Evolutionary conservation across 2,329 filamentous ascomycete genomes (phyloP).

Genomic region (Pseudogymnoascus sp.): DNA sequence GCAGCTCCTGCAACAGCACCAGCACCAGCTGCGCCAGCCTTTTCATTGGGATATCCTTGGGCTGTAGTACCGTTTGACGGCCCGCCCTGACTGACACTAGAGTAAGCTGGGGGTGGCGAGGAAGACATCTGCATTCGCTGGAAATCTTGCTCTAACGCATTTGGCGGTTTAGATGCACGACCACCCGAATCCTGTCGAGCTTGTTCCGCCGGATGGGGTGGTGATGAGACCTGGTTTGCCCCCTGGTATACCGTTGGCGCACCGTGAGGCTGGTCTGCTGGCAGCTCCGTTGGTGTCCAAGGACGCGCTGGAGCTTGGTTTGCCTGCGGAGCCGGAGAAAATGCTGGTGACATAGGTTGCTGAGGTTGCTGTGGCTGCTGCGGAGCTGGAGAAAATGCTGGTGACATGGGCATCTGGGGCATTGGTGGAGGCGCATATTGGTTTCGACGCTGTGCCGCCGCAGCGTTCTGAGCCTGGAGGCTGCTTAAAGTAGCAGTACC

Average conservation of each 20-base stretch:
- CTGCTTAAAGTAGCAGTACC: constrained; percentile 74
- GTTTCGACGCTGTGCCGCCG: constrained; percentile 70
- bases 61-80: constrained; percentile 34
- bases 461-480: constrained; percentile 64
- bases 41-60: constrained; percentile 67
- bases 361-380: constrained; percentile 30
- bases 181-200: constrained; percentile 22
- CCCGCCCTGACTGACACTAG: constrained; percentile 53
- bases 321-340: constrained; percentile 23
- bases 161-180: constrained; percentile 43
- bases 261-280: constrained; percentile 77
- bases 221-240: constrained; percentile 53
- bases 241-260: constrained; percentile 91
- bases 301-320: constrained; percentile 45
- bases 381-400: constrained; percentile 21
- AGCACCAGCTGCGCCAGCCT: constrained; percentile 31
- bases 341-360: constrained; percentile 23
- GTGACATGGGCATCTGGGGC: constrained; percentile 30
- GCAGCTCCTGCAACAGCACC: constrained; percentile 20
- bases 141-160: constrained; percentile 78
- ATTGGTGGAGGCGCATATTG: constrained; percentile 56
- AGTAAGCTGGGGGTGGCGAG: constrained; percentile 92
- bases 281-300: constrained; percentile 91
- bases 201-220: constrained; percentile 35
- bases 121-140: constrained; percentile 71